A percentile compares a stretch with the other conserved stretches of the same genome.
These are phyloP conservation scores for Rubus idaeus DNA, from an alignment of 306 rosid genomes.

Conservation along the genomic window DNA sequence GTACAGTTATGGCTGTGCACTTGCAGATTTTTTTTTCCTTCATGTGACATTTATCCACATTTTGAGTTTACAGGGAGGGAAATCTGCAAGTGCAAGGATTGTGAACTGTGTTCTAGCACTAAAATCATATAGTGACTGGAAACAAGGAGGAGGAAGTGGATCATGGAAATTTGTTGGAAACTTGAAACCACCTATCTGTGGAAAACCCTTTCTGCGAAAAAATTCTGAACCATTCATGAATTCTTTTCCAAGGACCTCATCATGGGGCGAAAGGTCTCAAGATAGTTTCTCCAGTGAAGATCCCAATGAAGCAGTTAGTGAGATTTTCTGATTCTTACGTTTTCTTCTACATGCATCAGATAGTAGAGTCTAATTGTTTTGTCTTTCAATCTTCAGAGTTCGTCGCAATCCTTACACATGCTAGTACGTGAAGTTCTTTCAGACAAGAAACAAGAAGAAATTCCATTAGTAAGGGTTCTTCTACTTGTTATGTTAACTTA, in stretches of 20 bases:
- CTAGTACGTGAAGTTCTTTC: conserved; percentile 64
- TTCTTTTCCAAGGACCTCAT: conserved; percentile 39
- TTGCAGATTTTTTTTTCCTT: neutral
- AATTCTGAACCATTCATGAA: conserved; percentile 66
- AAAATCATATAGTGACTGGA: conserved; percentile 70
- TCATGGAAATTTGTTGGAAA: conserved; percentile 56
- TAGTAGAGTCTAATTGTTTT: conserved; percentile 13
- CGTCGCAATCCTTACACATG: conserved; percentile 47
- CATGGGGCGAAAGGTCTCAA: conserved; percentile 43
- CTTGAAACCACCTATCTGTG: conserved; percentile 47
- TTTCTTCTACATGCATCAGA: conserved; percentile 1
- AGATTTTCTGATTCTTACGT: conserved; percentile 23
- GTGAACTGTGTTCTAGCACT: conserved; percentile 79
- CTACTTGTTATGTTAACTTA: neutral
- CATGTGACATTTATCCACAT: conserved; percentile 8
- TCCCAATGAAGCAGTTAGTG: conserved; percentile 57
- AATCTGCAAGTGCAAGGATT: conserved; percentile 68
- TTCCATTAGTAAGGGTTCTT: conserved; percentile 63
- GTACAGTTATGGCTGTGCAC: neutral
- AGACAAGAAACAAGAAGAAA: conserved; percentile 71
- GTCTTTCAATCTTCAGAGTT: conserved; percentile 48
- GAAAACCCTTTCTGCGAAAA: conserved; percentile 47
- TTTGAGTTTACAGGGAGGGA: conserved; percentile 67
- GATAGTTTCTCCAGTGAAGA: conserved; percentile 54
- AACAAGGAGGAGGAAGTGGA: conserved; percentile 60